Percentiles rank a stretch among this genome's conserved stretches.
Conservation (phyloP, 805 yeast genomes). For the Candida succiphila region DNA sequence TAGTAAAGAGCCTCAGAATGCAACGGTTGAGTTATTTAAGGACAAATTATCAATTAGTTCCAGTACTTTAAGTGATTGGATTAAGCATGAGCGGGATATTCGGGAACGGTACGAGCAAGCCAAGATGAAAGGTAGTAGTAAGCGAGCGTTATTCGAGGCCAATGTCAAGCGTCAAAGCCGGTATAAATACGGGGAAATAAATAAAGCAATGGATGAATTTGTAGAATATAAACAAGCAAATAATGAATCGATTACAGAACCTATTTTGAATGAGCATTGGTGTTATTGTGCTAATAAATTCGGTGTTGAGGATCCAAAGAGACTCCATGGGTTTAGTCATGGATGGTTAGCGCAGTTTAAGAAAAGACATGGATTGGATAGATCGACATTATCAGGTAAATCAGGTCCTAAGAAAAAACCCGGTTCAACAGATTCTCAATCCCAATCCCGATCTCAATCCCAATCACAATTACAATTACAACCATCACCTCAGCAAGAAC, state of each 20-base stretch:
- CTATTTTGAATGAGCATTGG: conserved; percentile 49
- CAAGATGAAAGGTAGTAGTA: conserved; percentile 14
- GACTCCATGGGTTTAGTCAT: conserved; percentile 44
- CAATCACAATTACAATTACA: no score
- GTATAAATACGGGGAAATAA: conserved; percentile 48
- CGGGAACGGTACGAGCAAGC: conserved; percentile 32
- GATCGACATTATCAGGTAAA: conserved; percentile 5
- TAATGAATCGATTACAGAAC: conserved; percentile 42
- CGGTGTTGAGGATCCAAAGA: conserved; percentile 53
- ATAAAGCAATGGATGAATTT: conserved; percentile 46
- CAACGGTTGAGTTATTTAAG: conserved; percentile 43
- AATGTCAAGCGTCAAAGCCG: conserved; percentile 33
- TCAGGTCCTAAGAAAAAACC: neutral
- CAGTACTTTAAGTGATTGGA: conserved; percentile 52
- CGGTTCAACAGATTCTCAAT: no score
- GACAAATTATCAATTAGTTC: conserved; percentile 46
- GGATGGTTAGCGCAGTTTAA: conserved; percentile 58
- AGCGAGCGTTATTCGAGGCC: no score
- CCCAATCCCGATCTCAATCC: no score
- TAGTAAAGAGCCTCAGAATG: conserved; percentile 43
- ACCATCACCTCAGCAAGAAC: no score
- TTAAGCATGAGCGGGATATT: conserved; percentile 41
- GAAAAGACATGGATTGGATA: conserved; percentile 34
- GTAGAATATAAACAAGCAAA: conserved; percentile 34
- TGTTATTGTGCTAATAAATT: conserved; percentile 39